Base-by-base conservation (phyloP, 108 stramenopile genomes). In the Fragilaria crotonensis region DNA sequence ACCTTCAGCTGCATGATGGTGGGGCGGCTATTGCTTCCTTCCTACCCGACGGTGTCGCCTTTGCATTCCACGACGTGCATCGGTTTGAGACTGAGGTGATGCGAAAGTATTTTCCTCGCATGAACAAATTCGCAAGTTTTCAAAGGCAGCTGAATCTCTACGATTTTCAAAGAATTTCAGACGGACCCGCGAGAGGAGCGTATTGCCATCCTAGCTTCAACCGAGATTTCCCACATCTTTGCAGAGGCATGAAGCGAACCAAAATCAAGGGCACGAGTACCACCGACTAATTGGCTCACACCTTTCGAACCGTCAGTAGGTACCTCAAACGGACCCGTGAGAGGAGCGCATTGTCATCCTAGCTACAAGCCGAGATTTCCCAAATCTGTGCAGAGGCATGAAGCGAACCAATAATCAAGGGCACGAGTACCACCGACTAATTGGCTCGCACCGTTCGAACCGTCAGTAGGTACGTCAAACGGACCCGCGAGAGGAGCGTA, bases 51-150 rank as follows among this genome's bases (percentile, higher is more conserved):
- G 86, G 86, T 19, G 51, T 64, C 29, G 75, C 82, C 4, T 84
- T 87, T 58, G 70, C 56, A 21, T 71, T 87, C 20, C 78, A 80
- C 52, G 56, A 81, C 2, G 73, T 80, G 0, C 64, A 73, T 11
- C 45, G 59, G 25, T 84, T 87, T 57, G 72, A 74, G 3, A 47
- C 57, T 19, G 52, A 71, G 21, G 48, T 89, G 27, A 77, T 96
- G 83, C 89, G 85, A 4, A 59, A 60, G 7, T 89, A 89, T 68
- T 94, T 94, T 52, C n/a, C 46, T 59, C 5, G 21, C 19, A 32
- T 27, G 31, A 52, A 14, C 11, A 73, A 66, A 30, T 84, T 65
- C 26, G 66, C 73, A 5, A 65, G 62, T 26, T 84, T 84, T 50
- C 66, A 74, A 45, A 52, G 82, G 20, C 79, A 85, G 46, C 60